Evolutionary conservation across 768 basidiomycete genomes (phyloP).

Genomic region (Lentinula guzmanii): DNA sequence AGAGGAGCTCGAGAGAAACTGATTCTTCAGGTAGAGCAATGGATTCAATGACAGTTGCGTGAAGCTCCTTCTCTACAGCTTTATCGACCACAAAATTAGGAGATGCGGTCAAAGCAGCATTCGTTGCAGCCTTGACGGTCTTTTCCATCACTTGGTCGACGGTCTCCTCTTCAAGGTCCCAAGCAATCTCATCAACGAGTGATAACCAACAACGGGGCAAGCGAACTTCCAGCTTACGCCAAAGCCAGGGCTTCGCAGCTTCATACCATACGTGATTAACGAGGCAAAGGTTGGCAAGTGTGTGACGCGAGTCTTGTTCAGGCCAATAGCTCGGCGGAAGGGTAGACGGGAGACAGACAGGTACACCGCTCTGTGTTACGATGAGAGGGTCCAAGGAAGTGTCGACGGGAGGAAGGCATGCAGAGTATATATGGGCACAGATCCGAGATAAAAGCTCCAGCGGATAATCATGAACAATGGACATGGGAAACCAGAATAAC

Average conservation of each 20-base stretch:
- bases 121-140: slow-evolving; percentile 62
- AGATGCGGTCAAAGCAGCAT: slow-evolving; percentile 46
- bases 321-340: slow-evolving; percentile 66
- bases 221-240: slow-evolving; percentile 78
- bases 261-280: slow-evolving; percentile 75
- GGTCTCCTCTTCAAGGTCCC: slow-evolving; percentile 63
- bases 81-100: slow-evolving; percentile 24
- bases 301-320: slow-evolving; percentile 56
- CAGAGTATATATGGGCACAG: slow-evolving; percentile 64
- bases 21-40: slow-evolving; percentile 60
- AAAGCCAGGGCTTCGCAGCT: slow-evolving; percentile 86
- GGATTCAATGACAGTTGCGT: slow-evolving; percentile 53
- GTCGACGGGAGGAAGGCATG: slow-evolving; percentile 47
- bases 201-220: slow-evolving; percentile 82
- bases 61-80: slow-evolving; percentile 44
- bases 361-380: slow-evolving; percentile 36
- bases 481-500: not conserved
- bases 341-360: slow-evolving; percentile 68
- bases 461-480: slow-evolving; percentile 44
- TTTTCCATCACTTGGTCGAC: slow-evolving; percentile 59
- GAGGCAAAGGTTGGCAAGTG: slow-evolving; percentile 67
- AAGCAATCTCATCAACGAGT: slow-evolving; percentile 73
- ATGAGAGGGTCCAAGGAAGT: slow-evolving; percentile 71
- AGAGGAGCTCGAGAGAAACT: slow-evolving; percentile 69
- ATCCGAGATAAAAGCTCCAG: slow-evolving; percentile 69